phyloP scores from a whole-genome alignment of 1,284 basidiomycete genomes.

The Cryptococcus sp. region DNA sequence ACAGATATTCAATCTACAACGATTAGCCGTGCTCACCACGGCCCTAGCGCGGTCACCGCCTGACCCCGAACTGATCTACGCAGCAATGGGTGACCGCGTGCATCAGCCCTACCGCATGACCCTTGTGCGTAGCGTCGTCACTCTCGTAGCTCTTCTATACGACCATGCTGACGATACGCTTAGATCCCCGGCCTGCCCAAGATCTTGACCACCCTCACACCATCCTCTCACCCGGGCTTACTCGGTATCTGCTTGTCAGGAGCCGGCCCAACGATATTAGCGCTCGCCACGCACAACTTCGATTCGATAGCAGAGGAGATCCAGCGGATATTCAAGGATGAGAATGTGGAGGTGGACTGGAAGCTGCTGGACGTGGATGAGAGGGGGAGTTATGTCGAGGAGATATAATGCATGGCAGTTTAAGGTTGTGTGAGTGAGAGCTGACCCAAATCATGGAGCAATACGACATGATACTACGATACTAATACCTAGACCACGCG shows the following conservation, averaged over 20 bases:
- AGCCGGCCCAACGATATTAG: constrained; percentile 95
- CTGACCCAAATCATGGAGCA: too few relatives aligned
- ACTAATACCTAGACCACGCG: too few relatives aligned
- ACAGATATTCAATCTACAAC: constrained; percentile 96
- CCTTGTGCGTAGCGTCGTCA: constrained; percentile 57
- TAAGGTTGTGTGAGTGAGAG: too few relatives aligned
- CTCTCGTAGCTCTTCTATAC: background rate
- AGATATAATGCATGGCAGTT: constrained; percentile 14
- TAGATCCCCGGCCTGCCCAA: constrained; percentile 93
- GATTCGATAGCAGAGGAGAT: constrained; percentile 81
- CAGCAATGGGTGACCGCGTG: constrained; percentile 98
- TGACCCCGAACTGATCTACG: constrained; percentile 91
- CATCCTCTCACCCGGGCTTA: constrained; percentile 83
- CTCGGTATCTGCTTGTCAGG: constrained; percentile 97
- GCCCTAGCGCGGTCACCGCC: constrained; percentile 88
- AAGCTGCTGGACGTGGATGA: constrained; percentile 54
- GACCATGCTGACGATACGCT: constrained; percentile 4
- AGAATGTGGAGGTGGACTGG: constrained; percentile 69
- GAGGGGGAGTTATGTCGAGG: constrained; percentile 51
- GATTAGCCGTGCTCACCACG: constrained; percentile 95
- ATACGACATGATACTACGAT: too few relatives aligned
- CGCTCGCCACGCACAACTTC: constrained; percentile 84
- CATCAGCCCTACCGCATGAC: constrained; percentile 95
- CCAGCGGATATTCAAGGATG: constrained; percentile 67
- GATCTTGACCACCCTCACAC: constrained; percentile 85